Evolutionary conservation across 176 grass and related monocot genomes (phyloP).

Genomic region (Alloteropsis semialata): DNA sequence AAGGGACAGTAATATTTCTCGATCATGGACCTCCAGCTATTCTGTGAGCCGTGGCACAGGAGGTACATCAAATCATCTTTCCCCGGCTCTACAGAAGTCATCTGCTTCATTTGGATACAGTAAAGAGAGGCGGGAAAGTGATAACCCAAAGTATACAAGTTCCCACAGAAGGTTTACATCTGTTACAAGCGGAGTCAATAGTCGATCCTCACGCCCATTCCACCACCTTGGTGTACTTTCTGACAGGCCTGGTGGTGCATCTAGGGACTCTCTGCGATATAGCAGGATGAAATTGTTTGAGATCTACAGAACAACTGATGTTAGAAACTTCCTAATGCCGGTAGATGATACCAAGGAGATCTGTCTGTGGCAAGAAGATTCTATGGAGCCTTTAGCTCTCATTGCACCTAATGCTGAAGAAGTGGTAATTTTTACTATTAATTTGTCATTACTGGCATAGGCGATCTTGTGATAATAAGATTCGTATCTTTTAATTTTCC

Average conservation of each 20-base stretch:
- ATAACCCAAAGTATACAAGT: constrained; percentile 41
- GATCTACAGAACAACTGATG: constrained; percentile 73
- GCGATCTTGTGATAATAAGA: not conserved
- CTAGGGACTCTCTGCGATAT: constrained; percentile 63
- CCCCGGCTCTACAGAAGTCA: constrained; percentile 34
- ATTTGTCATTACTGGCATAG: constrained; percentile 19
- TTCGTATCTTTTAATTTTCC: constrained; percentile 26
- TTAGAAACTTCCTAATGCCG: constrained; percentile 48
- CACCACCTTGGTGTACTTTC: constrained; percentile 42
- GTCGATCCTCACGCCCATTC: constrained; percentile 44
- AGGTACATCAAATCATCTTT: constrained; percentile 53
- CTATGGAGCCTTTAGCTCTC: constrained; percentile 79
- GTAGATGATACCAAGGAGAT: constrained; percentile 55
- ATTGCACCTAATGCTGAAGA: constrained; percentile 76
- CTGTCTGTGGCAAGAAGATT: constrained; percentile 42
- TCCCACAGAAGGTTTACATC: constrained; percentile 58
- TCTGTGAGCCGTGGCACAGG: constrained; percentile 46
- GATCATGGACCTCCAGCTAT: constrained; percentile 81
- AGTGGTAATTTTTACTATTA: constrained; percentile 46
- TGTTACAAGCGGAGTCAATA: constrained; percentile 36
- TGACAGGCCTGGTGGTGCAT: constrained; percentile 55
- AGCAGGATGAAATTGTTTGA: constrained; percentile 96
- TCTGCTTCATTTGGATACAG: constrained; percentile 49
- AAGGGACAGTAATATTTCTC: constrained; percentile 69
- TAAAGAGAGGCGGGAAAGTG: constrained; percentile 52